Conservation (phyloP, 768 basidiomycete species). For the Boletus huronensis region DNA sequence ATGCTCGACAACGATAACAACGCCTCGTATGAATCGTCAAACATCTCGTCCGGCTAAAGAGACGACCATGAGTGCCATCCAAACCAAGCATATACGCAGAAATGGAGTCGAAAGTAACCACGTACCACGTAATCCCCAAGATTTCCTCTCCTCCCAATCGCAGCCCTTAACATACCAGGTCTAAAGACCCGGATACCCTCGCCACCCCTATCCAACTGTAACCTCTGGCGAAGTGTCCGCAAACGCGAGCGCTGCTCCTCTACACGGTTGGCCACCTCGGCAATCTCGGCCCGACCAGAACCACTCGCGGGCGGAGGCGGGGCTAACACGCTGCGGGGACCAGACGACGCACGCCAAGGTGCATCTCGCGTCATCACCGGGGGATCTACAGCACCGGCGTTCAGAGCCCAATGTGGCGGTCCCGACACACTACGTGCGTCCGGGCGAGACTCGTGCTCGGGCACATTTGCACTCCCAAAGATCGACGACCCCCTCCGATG, state of each 20-base stretch:
- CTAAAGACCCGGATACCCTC: slow-evolving; percentile 22
- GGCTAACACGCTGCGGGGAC: slow-evolving; percentile 8
- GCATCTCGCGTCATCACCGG: slow-evolving; percentile 8
- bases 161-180: slow-evolving; percentile 23
- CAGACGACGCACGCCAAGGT: slow-evolving; percentile 25
- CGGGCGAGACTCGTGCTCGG: slow-evolving; percentile 12
- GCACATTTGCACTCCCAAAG: neutral
- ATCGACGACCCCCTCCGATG: slow-evolving; percentile 8
- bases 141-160: slow-evolving; percentile 24
- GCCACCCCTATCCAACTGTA: slow-evolving; percentile 26
- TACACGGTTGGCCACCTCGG: slow-evolving; percentile 7
- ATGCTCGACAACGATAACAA: slow-evolving; percentile 54
- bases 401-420: slow-evolving; percentile 11
- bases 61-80: slow-evolving; percentile 4
- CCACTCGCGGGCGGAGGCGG: neutral
- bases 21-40: slow-evolving; percentile 73
- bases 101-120: slow-evolving; percentile 1
- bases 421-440: slow-evolving; percentile 3
- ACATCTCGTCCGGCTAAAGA: slow-evolving; percentile 67
- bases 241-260: slow-evolving; percentile 25
- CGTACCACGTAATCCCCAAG: slow-evolving; percentile 53
- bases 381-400: neutral
- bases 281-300: slow-evolving; percentile 1
- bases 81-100: neutral
- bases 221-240: slow-evolving; percentile 26